Evolutionary conservation across 1,139 yeast genomes (phyloP).

Genomic region (Taphrina confusa): DNA sequence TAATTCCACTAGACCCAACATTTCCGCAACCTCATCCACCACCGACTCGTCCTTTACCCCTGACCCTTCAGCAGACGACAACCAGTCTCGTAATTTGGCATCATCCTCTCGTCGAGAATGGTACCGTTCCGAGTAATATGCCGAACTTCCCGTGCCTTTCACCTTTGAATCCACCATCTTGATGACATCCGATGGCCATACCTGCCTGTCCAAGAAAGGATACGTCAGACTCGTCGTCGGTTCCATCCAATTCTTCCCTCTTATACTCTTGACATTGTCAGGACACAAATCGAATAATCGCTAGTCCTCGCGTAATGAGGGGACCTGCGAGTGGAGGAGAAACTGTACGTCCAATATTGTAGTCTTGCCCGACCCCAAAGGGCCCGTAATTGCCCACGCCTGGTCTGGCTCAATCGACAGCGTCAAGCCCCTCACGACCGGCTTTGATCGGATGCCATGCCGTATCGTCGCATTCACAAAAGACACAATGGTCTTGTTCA

Average conservation of each 20-base stretch:
- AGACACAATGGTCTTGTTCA: conserved; percentile 7
- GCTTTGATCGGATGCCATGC: not conserved
- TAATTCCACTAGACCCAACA: conserved; percentile 59
- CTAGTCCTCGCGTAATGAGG: not conserved
- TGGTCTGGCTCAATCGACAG: conserved; percentile 19
- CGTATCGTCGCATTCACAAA: not conserved
- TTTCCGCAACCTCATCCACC: conserved; percentile 44
- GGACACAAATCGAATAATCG: not conserved
- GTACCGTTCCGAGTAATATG: conserved; percentile 84
- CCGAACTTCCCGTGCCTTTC: conserved; percentile 56
- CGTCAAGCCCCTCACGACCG: conserved; percentile 15
- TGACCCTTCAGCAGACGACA: conserved; percentile 46
- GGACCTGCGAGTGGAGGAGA: too few species aligned
- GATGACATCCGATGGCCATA: conserved; percentile 54
- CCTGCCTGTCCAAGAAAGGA: conserved; percentile 52
- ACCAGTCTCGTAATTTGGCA: conserved; percentile 66
- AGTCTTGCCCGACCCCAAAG: conserved; percentile 35
- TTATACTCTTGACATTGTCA: conserved; percentile 2
- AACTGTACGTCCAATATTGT: conserved; percentile 13
- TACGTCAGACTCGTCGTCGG: conserved; percentile 57
- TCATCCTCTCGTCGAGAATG: conserved; percentile 85
- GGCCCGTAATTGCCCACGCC: conserved; percentile 34
- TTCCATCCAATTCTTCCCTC: conserved; percentile 19
- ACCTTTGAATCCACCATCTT: conserved; percentile 61
- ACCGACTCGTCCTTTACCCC: not conserved